A percentile compares a stretch with the other conserved stretches of the same genome.
Evolutionary conservation across 768 basidiomycete species (phyloP).

Genomic region (Phanerochaete carnosa): DNA sequence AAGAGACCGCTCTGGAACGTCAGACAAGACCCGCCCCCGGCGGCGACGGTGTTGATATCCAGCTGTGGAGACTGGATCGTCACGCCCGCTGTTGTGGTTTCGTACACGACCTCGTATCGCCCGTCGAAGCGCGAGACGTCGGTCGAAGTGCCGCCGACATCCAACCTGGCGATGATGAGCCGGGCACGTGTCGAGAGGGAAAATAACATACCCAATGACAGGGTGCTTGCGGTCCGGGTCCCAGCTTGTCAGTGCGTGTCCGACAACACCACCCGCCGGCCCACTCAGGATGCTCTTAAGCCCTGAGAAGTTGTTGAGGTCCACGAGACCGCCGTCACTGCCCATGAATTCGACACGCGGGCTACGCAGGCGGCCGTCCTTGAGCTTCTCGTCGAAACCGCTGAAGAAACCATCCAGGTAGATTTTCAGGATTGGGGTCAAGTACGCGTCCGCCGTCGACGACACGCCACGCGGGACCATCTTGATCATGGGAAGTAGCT

Average conservation of each 20-base stretch:
- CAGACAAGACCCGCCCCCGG: slow-evolving; percentile 89
- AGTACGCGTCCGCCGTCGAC: slow-evolving; percentile 92
- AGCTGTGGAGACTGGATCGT: slow-evolving; percentile 91
- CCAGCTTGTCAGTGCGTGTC: slow-evolving; percentile 92
- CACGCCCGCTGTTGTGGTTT: slow-evolving; percentile 93
- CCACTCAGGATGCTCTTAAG: slow-evolving; percentile 91
- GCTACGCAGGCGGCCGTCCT: slow-evolving; percentile 52
- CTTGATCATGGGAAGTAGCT: slow-evolving; percentile 92
- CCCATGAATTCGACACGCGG: slow-evolving; percentile 94
- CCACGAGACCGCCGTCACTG: slow-evolving; percentile 84
- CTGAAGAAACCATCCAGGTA: slow-evolving; percentile 91
- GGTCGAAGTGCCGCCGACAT: slow-evolving; percentile 94
- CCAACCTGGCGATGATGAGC: slow-evolving; percentile 46
- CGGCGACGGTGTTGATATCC: slow-evolving; percentile 95
- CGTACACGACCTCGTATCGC: slow-evolving; percentile 88
- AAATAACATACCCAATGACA: slow-evolving; percentile 72
- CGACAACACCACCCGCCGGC: slow-evolving; percentile 95
- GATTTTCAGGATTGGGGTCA: slow-evolving; percentile 80
- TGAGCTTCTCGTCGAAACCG: slow-evolving; percentile 78
- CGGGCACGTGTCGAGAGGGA: not conserved
- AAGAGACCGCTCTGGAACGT: slow-evolving; percentile 90
- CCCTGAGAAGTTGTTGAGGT: slow-evolving; percentile 83
- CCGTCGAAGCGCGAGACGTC: slow-evolving; percentile 94
- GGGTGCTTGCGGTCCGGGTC: slow-evolving; percentile 66
- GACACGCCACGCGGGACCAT: slow-evolving; percentile 92